Evolutionary conservation across 1,284 basidiomycete genomes (phyloP).

Genomic region (Lentinula novae-zelandiae): DNA sequence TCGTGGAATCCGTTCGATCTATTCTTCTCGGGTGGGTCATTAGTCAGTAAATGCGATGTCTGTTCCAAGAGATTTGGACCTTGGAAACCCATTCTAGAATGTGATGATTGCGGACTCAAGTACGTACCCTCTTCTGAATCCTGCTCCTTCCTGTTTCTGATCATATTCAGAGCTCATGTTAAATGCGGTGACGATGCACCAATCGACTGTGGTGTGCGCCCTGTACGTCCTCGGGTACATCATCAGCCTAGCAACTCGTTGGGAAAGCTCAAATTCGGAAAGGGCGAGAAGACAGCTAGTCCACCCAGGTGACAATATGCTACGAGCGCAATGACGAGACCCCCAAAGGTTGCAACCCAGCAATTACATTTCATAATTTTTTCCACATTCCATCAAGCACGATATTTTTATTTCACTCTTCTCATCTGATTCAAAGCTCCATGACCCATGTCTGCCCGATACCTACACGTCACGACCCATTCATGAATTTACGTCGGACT

Average conservation of each 20-base stretch:
- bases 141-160: background rate
- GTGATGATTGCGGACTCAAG: conserved; percentile 83
- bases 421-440: background rate
- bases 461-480: background rate
- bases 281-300: conserved; percentile 2
- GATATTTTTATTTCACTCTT: background rate
- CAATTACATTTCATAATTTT: background rate
- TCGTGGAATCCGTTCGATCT: conserved; percentile 75
- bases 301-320: background rate
- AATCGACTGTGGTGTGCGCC: conserved; percentile 64
- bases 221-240: conserved; percentile 28
- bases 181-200: conserved; percentile 83
- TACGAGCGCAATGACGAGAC: background rate
- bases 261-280: background rate
- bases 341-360: background rate
- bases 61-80: conserved; percentile 74
- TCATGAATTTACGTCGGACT: conserved; percentile 6
- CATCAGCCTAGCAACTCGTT: conserved; percentile 11
- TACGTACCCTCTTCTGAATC: conserved; percentile 28
- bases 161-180: conserved; percentile 59
- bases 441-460: background rate
- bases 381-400: background rate
- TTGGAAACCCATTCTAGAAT: conserved; percentile 81
- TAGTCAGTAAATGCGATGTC: conserved; percentile 76
- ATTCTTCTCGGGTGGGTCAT: conserved; percentile 65